Conservation (phyloP, 495 filamentous ascomycete genomes). For the Jackrogersella multiformis region DNA sequence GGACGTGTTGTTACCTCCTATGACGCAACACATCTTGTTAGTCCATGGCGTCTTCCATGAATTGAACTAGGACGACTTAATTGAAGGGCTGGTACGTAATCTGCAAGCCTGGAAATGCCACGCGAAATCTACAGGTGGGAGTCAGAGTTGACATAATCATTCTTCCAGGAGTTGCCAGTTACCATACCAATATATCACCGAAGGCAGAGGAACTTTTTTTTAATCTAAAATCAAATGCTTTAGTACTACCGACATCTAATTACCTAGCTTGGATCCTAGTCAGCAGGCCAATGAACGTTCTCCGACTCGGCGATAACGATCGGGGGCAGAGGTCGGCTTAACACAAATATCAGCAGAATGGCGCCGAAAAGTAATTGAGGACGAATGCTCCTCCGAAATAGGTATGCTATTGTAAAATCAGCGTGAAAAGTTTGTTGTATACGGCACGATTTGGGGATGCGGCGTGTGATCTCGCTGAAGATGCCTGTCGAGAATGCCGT, state of each 20-base stretch:
- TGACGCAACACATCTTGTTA: constrained; percentile 7
- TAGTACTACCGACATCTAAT: constrained; percentile 41
- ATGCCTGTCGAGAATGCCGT: constrained; percentile 20
- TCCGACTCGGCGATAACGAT: constrained; percentile 16
- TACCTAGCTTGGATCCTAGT: constrained; percentile 32
- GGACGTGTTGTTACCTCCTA: constrained; percentile 9
- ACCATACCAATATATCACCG: constrained; percentile 36
- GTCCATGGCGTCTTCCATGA: neutral
- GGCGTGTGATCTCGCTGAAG: constrained; percentile 5
- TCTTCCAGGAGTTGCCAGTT: constrained; percentile 30
- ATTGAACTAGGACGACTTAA: constrained; percentile 1
- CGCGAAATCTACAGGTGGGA: constrained; percentile 28
- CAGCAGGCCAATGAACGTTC: constrained; percentile 22
- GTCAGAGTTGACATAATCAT: constrained; percentile 39
- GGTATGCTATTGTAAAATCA: constrained; percentile 43
- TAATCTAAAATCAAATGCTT: constrained; percentile 38
- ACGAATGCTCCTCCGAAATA: constrained; percentile 23
- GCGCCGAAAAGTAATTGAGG: constrained; percentile 12
- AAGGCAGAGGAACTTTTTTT: constrained; percentile 12
- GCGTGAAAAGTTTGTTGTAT: constrained; percentile 34
- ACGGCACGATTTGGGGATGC: constrained; percentile 12
- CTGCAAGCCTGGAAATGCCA: constrained; percentile 7
- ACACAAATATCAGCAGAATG: constrained; percentile 16
- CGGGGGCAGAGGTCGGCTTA: constrained; percentile 14
- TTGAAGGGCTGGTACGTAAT: constrained; percentile 1